Conservation (phyloP, 257 asterid genomes). For the Plectranthus barbatus region DNA sequence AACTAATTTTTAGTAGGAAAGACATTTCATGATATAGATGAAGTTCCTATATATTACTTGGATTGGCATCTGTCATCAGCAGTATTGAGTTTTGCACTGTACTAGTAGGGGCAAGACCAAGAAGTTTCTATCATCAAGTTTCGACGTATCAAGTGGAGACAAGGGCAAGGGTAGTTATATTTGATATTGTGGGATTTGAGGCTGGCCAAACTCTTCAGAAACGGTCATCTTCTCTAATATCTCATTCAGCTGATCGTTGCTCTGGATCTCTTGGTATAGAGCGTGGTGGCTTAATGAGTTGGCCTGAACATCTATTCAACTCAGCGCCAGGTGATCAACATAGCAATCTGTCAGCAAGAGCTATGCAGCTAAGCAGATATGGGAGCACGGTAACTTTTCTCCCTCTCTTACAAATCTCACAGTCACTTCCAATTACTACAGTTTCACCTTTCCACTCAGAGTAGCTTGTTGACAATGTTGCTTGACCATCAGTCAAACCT, state of each 20-base stretch:
- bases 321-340: conserved; percentile 24
- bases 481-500: conserved; percentile 37
- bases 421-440: background rate
- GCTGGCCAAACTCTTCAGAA: conserved; percentile 41
- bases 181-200: conserved; percentile 63
- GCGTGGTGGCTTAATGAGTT: conserved; percentile 61
- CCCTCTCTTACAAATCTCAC: background rate
- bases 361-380: conserved; percentile 67
- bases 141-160: conserved; percentile 61
- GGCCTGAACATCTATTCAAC: conserved; percentile 49
- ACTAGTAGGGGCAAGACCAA: conserved; percentile 33
- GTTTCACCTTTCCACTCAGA: background rate
- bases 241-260: conserved; percentile 43
- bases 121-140: conserved; percentile 49
- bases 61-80: background rate
- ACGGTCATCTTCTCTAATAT: conserved; percentile 42
- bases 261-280: conserved; percentile 40
- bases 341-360: conserved; percentile 58
- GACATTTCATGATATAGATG: background rate
- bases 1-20: background rate
- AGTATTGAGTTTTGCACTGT: background rate
- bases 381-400: conserved; percentile 69
- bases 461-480: conserved; percentile 11
- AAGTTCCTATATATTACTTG: background rate
- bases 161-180: conserved; percentile 55